Base-by-base conservation (phyloP, 2,329 filamentous ascomycete species). In the Ceratocystis harringtonii region DNA sequence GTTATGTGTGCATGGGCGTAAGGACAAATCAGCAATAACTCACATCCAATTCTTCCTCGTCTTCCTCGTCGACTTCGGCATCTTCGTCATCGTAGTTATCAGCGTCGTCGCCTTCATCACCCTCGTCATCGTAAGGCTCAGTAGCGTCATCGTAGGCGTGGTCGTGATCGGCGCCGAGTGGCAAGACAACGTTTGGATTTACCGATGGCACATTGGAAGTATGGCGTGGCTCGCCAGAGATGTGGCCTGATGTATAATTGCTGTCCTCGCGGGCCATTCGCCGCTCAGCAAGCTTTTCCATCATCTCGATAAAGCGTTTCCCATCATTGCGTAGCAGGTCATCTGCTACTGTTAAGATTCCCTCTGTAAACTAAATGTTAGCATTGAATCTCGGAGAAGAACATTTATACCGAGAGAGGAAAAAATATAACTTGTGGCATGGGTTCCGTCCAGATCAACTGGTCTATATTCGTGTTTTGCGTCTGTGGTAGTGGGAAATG, bases 271-370 rank as follows among this genome's bases (percentile, higher is more conserved):
- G 87, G 73, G 92, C 90, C 92, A 99, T 96, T 71, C 94, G 85
- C 71, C 92, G 89, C 78, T 99, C 94, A 45, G 94, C 94, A 71
- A 99, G 83, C 78, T 97, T 92, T 76, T 99, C 94, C 94, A 99
- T 99, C 94, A 99, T 99, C 75, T 99, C 94, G 76, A 99, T 99
- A 78, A 99, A 99, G 73, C 96, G 95, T 76, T 95, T 96, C 72
- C 94, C 94, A 76, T 99, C 94, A 76, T 99, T 99, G 76, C 97
- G 97, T 69, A 99, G 83, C 70, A 99, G 81, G 77, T 99, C 94
- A 79, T 99, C 94, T 75, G 94, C 94, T 73, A 99, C 94, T 70
- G 94, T 99, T 74, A 99, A 85, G 76, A 99, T 96, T 74, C 94
- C 95, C 80, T 65, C 58, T 65, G 44, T 65, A 28, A 17, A 19